Evolutionary conservation across 306 rosid species (phyloP).

Genomic region (Cicer pinnatifidum): DNA sequence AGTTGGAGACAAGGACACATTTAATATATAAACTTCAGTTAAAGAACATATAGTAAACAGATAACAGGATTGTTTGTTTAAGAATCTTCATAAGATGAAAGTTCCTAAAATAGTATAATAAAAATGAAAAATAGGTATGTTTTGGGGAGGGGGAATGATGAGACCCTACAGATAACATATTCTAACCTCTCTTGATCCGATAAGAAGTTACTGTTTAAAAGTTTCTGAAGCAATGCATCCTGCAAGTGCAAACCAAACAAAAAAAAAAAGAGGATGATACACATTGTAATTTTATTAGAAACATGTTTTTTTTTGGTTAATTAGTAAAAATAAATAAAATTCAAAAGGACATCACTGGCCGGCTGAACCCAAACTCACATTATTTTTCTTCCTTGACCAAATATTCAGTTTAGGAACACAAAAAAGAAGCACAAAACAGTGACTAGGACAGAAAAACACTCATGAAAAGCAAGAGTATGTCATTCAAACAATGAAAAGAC

Average conservation of each 20-base stretch:
- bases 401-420: conserved; percentile 9
- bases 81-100: conserved; percentile 36
- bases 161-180: conserved; percentile 36
- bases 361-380: conserved; percentile 18
- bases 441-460: not conserved
- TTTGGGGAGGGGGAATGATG: not conserved
- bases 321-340: conserved; percentile 8
- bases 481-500: conserved; percentile 18
- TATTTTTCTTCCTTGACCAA: conserved; percentile 11
- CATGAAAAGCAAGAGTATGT: not conserved
- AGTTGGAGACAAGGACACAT: not conserved
- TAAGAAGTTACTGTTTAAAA: conserved; percentile 63
- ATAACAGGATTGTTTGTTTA: conserved; percentile 21
- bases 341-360: conserved; percentile 24
- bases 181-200: conserved; percentile 83
- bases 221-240: conserved; percentile 89
- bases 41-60: not conserved
- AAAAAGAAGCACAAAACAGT: conserved; percentile 8
- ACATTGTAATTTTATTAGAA: conserved; percentile 31
- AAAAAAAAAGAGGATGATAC: conserved; percentile 13
- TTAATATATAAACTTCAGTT: not conserved
- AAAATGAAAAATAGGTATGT: not conserved
- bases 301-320: conserved; percentile 26
- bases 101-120: not conserved
- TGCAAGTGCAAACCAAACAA: conserved; percentile 36